Evolutionary conservation across 305 asterid species (phyloP).

Genomic region (Fraxinus latifolia): DNA sequence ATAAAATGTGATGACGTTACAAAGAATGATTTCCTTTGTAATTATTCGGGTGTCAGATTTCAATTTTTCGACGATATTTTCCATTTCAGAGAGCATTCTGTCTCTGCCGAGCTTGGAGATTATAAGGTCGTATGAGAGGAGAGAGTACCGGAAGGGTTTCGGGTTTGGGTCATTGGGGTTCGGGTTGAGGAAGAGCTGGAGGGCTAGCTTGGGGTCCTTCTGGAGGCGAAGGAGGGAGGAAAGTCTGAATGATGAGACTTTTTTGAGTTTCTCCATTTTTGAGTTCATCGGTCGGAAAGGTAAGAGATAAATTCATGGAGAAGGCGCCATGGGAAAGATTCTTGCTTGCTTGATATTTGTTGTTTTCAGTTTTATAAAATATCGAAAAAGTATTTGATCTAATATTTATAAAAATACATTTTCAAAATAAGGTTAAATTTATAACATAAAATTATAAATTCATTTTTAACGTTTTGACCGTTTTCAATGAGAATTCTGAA

Average conservation of each 20-base stretch:
- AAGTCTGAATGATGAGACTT: conserved; percentile 63
- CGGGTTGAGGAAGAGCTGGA: conserved; percentile 70
- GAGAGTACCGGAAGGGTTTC: conserved; percentile 62
- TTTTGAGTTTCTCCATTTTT: conserved; percentile 49
- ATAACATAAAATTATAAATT: no score
- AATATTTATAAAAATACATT: no score
- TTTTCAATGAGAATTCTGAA: no score
- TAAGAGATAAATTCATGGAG: not conserved
- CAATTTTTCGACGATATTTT: conserved; percentile 42
- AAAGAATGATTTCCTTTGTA: conserved; percentile 58
- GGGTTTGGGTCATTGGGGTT: conserved; percentile 37
- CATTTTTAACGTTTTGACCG: no score
- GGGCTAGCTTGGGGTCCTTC: conserved; percentile 61
- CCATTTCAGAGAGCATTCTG: conserved; percentile 65
- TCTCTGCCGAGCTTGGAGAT: conserved; percentile 75
- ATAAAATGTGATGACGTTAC: conserved; percentile 58
- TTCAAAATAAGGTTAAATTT: no score
- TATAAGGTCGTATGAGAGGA: conserved; percentile 69
- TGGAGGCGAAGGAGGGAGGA: conserved; percentile 68
- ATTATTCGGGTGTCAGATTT: conserved; percentile 42
- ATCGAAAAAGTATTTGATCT: no score
- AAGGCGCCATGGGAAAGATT: not conserved
- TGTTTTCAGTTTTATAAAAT: no score
- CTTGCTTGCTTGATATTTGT: no score
- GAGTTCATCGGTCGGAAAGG: not conserved